A percentile compares a stretch with the other conserved stretches of the same genome.
phyloP scores from a whole-genome alignment of 163 green algal genomes.

The Chlamydomonas reinhardtii region DNA sequence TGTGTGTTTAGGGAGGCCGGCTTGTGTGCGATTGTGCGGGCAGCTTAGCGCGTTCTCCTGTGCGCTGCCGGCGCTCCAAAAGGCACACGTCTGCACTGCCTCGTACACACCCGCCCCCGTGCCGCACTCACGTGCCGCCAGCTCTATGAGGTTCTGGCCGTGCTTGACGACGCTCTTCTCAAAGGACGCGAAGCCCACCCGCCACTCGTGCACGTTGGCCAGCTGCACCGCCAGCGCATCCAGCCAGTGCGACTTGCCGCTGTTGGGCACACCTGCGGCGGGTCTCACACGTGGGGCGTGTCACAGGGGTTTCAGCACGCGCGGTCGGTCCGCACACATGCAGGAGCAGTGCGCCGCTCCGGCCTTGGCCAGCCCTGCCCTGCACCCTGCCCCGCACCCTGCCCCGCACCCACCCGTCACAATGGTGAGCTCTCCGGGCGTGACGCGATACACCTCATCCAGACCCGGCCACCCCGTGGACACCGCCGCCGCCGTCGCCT shows the following conservation, averaged over 20 bases:
- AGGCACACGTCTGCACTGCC: no score
- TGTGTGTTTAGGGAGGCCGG: no score
- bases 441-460: slow-evolving; percentile 87
- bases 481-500: slow-evolving; percentile 19
- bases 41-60: no score
- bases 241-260: slow-evolving; percentile 96
- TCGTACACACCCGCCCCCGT: no score
- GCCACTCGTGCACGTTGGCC: slow-evolving; percentile 74
- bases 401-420: slow-evolving; percentile 74
- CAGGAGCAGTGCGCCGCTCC: no score
- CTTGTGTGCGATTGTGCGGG: no score
- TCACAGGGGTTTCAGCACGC: no score
- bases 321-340: no score
- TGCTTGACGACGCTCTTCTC: slow-evolving; percentile 83
- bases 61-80: no score
- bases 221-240: slow-evolving; percentile 95
- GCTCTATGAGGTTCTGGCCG: slow-evolving; percentile 42
- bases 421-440: slow-evolving; percentile 91
- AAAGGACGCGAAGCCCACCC: slow-evolving; percentile 92
- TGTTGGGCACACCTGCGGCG: slow-evolving; percentile 90
- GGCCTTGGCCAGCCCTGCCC: no score
- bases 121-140: slow-evolving; percentile 9
- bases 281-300: no score
- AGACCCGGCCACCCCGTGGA: slow-evolving; percentile 86
- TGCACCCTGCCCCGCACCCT: no score